These are phyloP conservation scores for Stylonectria norvegica DNA, from an alignment of 2,329 filamentous ascomycete species.

Conservation along the genomic window DNA sequence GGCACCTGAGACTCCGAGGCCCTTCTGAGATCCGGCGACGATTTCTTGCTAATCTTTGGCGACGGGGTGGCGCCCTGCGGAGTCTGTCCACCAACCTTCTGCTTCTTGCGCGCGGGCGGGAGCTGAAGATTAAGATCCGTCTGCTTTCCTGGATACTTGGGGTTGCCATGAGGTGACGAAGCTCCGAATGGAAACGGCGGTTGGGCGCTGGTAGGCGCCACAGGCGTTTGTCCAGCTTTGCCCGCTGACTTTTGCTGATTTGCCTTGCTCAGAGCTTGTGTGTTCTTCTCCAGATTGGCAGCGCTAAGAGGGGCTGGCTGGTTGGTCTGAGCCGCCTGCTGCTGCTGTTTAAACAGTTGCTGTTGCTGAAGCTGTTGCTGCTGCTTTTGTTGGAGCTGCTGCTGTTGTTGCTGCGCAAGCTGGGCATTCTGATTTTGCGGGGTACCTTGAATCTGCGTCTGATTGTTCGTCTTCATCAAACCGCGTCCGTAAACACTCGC, in stretches of 20 bases:
- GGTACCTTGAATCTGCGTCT: slow-evolving; percentile 24
- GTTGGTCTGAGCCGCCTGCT: slow-evolving; percentile 22
- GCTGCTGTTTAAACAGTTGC: slow-evolving; percentile 18
- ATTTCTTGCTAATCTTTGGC: slow-evolving; percentile 46
- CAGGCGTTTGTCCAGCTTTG: slow-evolving; percentile 49
- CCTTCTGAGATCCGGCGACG: slow-evolving; percentile 44
- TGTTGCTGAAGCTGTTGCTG: slow-evolving; percentile 32
- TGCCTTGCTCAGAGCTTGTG: slow-evolving; percentile 45
- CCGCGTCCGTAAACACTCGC: slow-evolving; percentile 28
- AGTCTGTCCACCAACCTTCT: slow-evolving; percentile 43
- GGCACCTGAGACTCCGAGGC: slow-evolving; percentile 28
- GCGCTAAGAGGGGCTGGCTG: slow-evolving; percentile 39
- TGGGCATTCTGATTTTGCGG: slow-evolving; percentile 28
- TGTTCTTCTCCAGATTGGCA: slow-evolving; percentile 51
- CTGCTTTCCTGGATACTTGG: slow-evolving; percentile 50
- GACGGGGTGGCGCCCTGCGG: slow-evolving; percentile 42
- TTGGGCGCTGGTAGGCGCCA: slow-evolving; percentile 55
- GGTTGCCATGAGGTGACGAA: slow-evolving; percentile 57
- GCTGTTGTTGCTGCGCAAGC: slow-evolving; percentile 32
- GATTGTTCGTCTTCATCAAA: slow-evolving; percentile 24
- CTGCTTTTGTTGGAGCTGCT: slow-evolving; percentile 30
- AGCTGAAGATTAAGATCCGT: slow-evolving; percentile 54
- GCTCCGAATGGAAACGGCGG: slow-evolving; percentile 55
- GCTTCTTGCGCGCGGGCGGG: slow-evolving; percentile 56
- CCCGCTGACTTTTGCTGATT: slow-evolving; percentile 37